phyloP scores from a whole-genome alignment of 768 basidiomycete genomes.

The Panellus pusillus region DNA sequence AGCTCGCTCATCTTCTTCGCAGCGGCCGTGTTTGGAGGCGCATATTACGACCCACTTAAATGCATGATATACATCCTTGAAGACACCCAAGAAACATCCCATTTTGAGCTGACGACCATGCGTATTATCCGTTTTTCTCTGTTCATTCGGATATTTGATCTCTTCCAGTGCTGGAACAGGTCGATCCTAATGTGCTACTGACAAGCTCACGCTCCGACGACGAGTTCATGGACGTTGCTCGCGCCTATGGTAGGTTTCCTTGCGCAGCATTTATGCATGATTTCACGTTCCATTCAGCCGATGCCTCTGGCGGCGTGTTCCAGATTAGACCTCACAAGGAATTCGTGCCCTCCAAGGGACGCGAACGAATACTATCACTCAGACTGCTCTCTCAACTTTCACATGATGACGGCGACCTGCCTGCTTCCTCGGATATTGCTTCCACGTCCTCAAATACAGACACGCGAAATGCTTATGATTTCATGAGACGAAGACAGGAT shows the following conservation, averaged over 20 bases:
- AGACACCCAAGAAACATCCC: constrained; percentile 72
- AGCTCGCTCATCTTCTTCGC: constrained; percentile 1
- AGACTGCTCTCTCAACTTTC: constrained; percentile 60
- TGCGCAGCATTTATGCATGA: constrained; percentile 26
- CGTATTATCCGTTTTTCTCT: constrained; percentile 33
- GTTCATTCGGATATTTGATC: constrained; percentile 4
- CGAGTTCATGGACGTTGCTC: constrained; percentile 66
- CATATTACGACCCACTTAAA: constrained; percentile 73
- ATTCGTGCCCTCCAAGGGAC: constrained; percentile 67
- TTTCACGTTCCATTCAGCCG: constrained; percentile 44
- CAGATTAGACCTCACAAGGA: constrained; percentile 84
- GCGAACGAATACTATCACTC: constrained; percentile 66
- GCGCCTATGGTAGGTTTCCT: constrained; percentile 51
- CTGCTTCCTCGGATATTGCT: constrained; percentile 36
- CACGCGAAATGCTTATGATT: constrained; percentile 69
- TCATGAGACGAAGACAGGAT: constrained; percentile 58
- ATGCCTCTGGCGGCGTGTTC: constrained; percentile 54
- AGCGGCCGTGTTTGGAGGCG: constrained; percentile 72
- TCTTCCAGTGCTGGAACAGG: constrained; percentile 78
- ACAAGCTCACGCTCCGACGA: constrained; percentile 86
- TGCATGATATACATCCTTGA: constrained; percentile 69
- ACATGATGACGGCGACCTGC: constrained; percentile 30
- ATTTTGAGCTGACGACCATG: constrained; percentile 58
- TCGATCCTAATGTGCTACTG: constrained; percentile 67
- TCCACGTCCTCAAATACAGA: constrained; percentile 31